A percentile compares a stretch with the other conserved stretches of the same genome.
phyloP scores from a whole-genome alignment of 495 filamentous ascomycete genomes.

The Daldinia loculata region DNA sequence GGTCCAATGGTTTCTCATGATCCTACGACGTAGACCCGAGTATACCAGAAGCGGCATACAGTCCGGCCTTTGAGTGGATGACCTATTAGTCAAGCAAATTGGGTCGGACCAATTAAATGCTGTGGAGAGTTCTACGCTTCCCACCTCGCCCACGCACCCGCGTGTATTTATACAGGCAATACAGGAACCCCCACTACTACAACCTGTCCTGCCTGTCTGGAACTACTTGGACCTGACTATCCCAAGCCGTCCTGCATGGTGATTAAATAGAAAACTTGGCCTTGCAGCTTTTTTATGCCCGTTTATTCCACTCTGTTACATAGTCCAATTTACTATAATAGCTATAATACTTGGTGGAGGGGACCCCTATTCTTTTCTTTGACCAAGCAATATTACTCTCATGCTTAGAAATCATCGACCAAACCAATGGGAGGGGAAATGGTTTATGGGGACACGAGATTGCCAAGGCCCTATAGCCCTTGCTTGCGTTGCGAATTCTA shows the following conservation, averaged over 20 bases:
- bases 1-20: background rate
- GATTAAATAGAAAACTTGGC: slow-evolving; percentile 20
- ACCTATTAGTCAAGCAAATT: slow-evolving; percentile 38
- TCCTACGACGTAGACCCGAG: slow-evolving; percentile 19
- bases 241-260: slow-evolving; percentile 19
- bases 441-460: slow-evolving; percentile 4
- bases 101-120: slow-evolving; percentile 16
- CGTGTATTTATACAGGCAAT: slow-evolving; percentile 17
- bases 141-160: slow-evolving; percentile 29
- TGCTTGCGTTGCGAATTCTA: background rate
- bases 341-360: background rate
- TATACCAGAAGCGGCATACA: slow-evolving; percentile 26
- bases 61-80: slow-evolving; percentile 28
- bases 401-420: slow-evolving; percentile 32
- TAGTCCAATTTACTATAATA: background rate
- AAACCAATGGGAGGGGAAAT: slow-evolving; percentile 14
- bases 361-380: slow-evolving; percentile 19
- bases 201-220: slow-evolving; percentile 17
- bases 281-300: slow-evolving; percentile 14
- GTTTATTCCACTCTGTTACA: slow-evolving; percentile 7
- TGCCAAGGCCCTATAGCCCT: slow-evolving; percentile 18
- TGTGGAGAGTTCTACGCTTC: background rate
- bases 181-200: slow-evolving; percentile 26
- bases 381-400: slow-evolving; percentile 22
- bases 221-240: slow-evolving; percentile 33